phyloP scores from a whole-genome alignment of 306 rosid genomes.

The Albizia julibrissin region DNA sequence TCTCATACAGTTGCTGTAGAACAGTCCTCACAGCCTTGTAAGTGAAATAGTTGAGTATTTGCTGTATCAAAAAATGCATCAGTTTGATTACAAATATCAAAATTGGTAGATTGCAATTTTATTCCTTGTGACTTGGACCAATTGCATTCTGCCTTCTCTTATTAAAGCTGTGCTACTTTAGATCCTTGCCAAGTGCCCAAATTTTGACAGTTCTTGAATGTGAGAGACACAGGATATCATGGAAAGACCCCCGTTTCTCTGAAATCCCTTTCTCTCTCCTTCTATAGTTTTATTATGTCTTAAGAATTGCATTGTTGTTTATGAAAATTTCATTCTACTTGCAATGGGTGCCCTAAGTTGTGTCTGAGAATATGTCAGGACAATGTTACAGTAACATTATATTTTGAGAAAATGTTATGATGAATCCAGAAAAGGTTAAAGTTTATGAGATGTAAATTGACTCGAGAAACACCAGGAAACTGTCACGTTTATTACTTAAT shows the following conservation, averaged over 20 bases:
- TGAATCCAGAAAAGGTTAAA: background rate
- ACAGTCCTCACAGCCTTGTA: constrained; percentile 96
- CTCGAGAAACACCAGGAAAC: background rate
- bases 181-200: background rate
- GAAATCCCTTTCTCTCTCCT: background rate
- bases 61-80: constrained; percentile 58
- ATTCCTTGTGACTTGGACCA: background rate
- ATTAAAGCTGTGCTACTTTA: background rate
- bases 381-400: background rate
- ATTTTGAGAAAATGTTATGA: background rate
- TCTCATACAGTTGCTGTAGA: constrained; percentile 86
- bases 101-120: background rate
- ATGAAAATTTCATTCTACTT: background rate
- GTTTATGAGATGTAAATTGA: background rate
- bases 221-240: background rate
- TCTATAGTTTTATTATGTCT: background rate
- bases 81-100: constrained; percentile 34
- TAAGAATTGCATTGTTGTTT: background rate
- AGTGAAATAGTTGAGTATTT: constrained; percentile 91
- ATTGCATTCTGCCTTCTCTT: background rate
- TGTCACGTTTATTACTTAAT: background rate
- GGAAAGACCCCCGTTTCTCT: background rate
- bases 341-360: background rate
- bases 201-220: background rate
- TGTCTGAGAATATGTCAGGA: constrained; percentile 11